Percentiles rank a stretch among this genome's conserved stretches.
These are phyloP conservation scores for Centaurea solstitialis DNA, from an alignment of 129 eudicot genomes.

Conservation along the genomic window DNA sequence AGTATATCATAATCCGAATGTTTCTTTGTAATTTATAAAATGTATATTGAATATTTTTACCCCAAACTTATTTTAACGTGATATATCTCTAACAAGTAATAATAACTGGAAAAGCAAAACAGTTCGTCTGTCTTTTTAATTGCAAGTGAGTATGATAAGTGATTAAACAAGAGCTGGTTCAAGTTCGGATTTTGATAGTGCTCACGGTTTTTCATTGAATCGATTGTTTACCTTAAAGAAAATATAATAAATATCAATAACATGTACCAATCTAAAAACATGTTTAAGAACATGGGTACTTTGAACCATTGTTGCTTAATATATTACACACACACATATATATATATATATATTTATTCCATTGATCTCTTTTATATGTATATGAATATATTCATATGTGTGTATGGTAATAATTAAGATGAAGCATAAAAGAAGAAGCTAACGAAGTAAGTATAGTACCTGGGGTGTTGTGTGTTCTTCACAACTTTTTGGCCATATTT, in stretches of 20 bases:
- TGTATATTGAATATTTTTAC: too few species aligned
- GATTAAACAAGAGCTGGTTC: neutral
- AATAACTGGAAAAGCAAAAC: neutral
- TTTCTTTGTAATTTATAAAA: too few species aligned
- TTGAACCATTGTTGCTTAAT: too few species aligned
- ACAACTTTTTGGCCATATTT: constrained; percentile 95
- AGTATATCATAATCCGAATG: neutral
- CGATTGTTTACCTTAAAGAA: neutral
- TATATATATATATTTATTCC: neutral
- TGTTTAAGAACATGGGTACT: too few species aligned
- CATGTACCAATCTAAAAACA: too few species aligned
- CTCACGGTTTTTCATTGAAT: neutral
- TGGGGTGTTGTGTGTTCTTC: constrained; percentile 89
- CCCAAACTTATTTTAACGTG: neutral
- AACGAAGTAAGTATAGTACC: constrained; percentile 36
- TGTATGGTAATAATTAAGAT: neutral
- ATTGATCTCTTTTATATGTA: neutral
- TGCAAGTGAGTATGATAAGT: neutral
- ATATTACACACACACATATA: too few species aligned
- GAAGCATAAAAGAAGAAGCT: neutral
- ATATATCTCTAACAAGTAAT: too few species aligned
- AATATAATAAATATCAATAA: too few species aligned
- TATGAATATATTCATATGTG: neutral
- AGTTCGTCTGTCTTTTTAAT: neutral
- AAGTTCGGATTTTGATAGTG: neutral